Conservation (phyloP, 2,329 filamentous ascomycete genomes). For the Fusarium napiforme region DNA sequence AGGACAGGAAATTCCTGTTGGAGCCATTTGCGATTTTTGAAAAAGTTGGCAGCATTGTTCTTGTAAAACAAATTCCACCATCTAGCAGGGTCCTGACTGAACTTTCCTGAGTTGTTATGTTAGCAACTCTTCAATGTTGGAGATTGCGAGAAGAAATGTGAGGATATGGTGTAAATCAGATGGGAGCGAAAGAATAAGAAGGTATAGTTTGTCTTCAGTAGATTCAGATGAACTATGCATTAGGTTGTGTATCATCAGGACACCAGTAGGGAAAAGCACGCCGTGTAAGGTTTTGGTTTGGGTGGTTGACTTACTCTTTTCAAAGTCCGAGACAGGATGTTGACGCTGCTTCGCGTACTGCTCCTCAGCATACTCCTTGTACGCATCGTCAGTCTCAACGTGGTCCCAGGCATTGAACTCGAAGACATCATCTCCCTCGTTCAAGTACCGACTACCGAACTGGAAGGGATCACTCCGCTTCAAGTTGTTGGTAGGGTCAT, state of each 20-base stretch:
- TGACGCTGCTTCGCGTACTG: slow-evolving; percentile 88
- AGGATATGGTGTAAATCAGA: slow-evolving; percentile 60
- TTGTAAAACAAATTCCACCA: slow-evolving; percentile 99
- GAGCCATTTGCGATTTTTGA: slow-evolving; percentile 98
- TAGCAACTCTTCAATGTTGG: slow-evolving; percentile 48
- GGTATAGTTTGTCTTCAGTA: slow-evolving; percentile 71
- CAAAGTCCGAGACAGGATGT: slow-evolving; percentile 90
- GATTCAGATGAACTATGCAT: slow-evolving; percentile 79
- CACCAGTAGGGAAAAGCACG: slow-evolving; percentile 46
- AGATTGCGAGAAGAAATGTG: slow-evolving; percentile 30
- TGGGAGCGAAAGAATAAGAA: slow-evolving; percentile 77
- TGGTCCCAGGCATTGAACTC: slow-evolving; percentile 99
- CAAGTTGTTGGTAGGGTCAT: slow-evolving; percentile 77
- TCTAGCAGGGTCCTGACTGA: slow-evolving; percentile 89
- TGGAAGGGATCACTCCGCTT: slow-evolving; percentile 94
- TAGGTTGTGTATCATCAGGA: slow-evolving; percentile 66
- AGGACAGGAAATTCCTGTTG: slow-evolving; percentile 94
- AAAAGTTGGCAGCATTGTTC: slow-evolving; percentile 97
- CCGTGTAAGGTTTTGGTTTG: not conserved
- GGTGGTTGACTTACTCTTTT: slow-evolving; percentile 72
- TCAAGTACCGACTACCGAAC: slow-evolving; percentile 89
- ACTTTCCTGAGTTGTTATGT: slow-evolving; percentile 69
- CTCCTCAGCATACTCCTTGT: slow-evolving; percentile 84
- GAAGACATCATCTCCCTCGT: slow-evolving; percentile 88
- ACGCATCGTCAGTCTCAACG: slow-evolving; percentile 89